A percentile compares a stretch with the other conserved stretches of the same genome.
Conservation (phyloP, 192 early-diverging fungal genomes). For the Backusella psychrophila region DNA sequence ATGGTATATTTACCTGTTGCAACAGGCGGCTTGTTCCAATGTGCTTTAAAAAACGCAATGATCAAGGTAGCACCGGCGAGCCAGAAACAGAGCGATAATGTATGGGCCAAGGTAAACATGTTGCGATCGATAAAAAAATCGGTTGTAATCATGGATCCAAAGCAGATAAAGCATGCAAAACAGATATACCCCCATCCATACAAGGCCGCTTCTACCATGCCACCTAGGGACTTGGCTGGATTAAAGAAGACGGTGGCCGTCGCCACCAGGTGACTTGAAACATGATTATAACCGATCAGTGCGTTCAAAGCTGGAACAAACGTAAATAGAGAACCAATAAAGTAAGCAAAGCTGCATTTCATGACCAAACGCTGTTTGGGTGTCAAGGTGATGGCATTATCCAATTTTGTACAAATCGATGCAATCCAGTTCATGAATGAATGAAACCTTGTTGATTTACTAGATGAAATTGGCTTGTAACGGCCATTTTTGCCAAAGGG, state of each 20-base stretch:
- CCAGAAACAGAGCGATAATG: constrained; percentile 46
- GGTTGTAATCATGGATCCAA: constrained; percentile 47
- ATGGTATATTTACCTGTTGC: constrained; percentile 39
- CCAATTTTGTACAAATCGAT: not conserved
- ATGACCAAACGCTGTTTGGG: constrained; percentile 40
- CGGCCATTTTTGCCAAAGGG: not conserved
- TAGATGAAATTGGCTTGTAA: not conserved
- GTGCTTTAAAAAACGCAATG: constrained; percentile 49
- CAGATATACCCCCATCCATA: constrained; percentile 36
- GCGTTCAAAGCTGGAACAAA: constrained; percentile 53
- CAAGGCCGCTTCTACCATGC: constrained; percentile 51
- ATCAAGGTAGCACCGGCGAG: constrained; percentile 51
- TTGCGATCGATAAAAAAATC: constrained; percentile 45
- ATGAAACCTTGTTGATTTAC: not conserved
- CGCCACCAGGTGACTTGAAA: constrained; percentile 66
- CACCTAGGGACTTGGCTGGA: constrained; percentile 70
- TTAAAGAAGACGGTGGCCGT: constrained; percentile 74
- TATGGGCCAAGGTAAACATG: constrained; percentile 36
- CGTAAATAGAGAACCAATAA: constrained; percentile 62
- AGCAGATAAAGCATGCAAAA: constrained; percentile 41
- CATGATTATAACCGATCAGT: constrained; percentile 54
- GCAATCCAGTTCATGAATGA: not conserved
- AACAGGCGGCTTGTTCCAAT: constrained; percentile 51
- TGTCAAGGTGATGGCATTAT: not conserved
- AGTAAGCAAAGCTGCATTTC: constrained; percentile 66